Evolutionary conservation across 176 grass and related monocot genomes (phyloP).

Genomic region (Ananas comosus): DNA sequence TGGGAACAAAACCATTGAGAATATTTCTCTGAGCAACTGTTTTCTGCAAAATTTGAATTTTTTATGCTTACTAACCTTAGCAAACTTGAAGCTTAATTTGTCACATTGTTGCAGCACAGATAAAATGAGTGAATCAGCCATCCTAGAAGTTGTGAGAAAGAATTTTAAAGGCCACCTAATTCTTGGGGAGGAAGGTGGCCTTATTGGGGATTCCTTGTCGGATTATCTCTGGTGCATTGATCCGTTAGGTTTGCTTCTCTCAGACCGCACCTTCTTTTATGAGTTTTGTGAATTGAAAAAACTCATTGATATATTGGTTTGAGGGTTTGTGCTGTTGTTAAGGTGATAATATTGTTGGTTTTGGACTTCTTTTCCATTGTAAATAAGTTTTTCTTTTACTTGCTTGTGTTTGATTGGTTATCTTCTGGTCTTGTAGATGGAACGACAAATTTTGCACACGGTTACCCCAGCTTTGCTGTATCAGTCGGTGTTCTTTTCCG

Average conservation of each 20-base stretch:
- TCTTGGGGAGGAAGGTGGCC: constrained; percentile 96
- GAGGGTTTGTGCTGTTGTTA: too few relatives aligned
- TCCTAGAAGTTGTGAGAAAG: constrained; percentile 80
- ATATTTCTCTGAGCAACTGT: background rate
- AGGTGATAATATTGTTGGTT: background rate
- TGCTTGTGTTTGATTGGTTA: background rate
- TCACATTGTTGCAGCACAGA: constrained; percentile 78
- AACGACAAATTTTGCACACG: constrained; percentile 98
- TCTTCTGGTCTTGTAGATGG: constrained; percentile 52
- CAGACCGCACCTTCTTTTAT: background rate
- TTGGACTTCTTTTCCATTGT: background rate
- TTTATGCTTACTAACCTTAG: too few relatives aligned
- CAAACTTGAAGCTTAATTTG: constrained; percentile 18
- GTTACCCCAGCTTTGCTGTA: constrained; percentile 95
- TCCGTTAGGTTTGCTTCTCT: constrained; percentile 68
- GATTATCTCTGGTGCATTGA: constrained; percentile 99
- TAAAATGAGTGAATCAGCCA: constrained; percentile 72
- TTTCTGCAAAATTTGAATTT: background rate
- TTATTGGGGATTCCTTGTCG: constrained; percentile 77
- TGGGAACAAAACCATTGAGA: too few relatives aligned
- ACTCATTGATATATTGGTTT: background rate
- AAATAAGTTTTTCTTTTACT: background rate
- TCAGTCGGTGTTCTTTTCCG: constrained; percentile 87
- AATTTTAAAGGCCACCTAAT: constrained; percentile 87
- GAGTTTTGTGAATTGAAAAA: background rate